phyloP scores from a whole-genome alignment of 2,329 filamentous ascomycete species.

The Fusarium nisikadoi region DNA sequence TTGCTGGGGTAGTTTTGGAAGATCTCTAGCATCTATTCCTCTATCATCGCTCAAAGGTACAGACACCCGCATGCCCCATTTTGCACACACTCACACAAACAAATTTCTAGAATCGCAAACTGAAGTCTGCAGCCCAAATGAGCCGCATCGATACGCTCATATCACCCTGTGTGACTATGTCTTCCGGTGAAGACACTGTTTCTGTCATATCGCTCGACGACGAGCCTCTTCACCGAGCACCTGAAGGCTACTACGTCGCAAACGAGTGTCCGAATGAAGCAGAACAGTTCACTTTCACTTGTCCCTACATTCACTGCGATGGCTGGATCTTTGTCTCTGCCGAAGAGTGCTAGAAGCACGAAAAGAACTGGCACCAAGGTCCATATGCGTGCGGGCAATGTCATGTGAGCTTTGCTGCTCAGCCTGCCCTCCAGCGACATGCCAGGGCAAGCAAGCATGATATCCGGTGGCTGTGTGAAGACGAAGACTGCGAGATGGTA shows the following conservation, averaged over 20 bases:
- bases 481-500: neutral
- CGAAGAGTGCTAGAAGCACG: constrained; percentile 41
- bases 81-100: neutral
- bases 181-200: neutral
- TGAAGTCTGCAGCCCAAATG: neutral
- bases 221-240: neutral
- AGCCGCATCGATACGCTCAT: neutral
- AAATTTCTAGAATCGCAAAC: neutral
- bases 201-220: neutral
- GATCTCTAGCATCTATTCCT: neutral
- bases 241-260: constrained; percentile 21
- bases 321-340: constrained; percentile 34
- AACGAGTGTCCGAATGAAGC: constrained; percentile 16
- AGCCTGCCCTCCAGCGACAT: constrained; percentile 36
- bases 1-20: too few species aligned
- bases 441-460: constrained; percentile 15
- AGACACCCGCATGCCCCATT: neutral
- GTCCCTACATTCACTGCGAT: constrained; percentile 43
- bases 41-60: neutral
- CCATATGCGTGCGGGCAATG: constrained; percentile 41
- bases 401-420: constrained; percentile 34
- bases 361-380: constrained; percentile 39
- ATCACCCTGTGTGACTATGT: neutral
- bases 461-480: constrained; percentile 15
- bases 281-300: constrained; percentile 29